A percentile compares a stretch with the other conserved stretches of the same genome.
phyloP scores from a whole-genome alignment of 164 flowering plant genomes.

The Brasenia schreberi region DNA sequence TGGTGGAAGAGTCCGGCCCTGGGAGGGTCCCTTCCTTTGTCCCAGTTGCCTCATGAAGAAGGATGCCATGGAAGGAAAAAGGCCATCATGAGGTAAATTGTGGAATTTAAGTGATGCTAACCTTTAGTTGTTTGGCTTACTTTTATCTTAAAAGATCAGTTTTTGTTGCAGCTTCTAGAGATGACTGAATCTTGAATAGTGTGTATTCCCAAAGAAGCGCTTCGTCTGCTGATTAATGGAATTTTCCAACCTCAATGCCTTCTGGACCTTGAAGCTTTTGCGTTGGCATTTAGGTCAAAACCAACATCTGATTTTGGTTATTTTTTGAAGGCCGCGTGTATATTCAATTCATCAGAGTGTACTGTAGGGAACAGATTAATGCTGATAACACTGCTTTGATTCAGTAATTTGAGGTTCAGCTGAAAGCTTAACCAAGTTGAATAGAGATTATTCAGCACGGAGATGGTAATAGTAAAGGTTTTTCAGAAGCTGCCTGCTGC shows the following conservation, averaged over 20 bases:
- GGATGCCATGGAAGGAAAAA: slow-evolving; percentile 99
- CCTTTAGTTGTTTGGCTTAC: not conserved
- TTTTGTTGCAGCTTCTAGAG: not conserved
- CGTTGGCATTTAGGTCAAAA: not conserved
- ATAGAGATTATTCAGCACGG: not conserved
- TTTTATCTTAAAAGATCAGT: not conserved
- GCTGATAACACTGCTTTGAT: not conserved
- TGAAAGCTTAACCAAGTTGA: not conserved
- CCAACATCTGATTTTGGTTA: not conserved
- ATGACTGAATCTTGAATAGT: not conserved
- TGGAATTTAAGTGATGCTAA: not conserved
- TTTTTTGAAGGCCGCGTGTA: not conserved
- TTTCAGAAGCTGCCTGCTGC: not conserved
- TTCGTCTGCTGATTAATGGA: not conserved
- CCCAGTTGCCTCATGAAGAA: slow-evolving; percentile 76
- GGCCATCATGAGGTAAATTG: slow-evolving; percentile 44
- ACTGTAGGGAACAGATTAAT: not conserved
- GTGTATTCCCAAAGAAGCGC: not conserved
- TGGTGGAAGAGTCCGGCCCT: slow-evolving; percentile 54
- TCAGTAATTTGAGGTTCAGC: not conserved
- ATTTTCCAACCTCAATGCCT: not conserved
- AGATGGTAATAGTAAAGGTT: not conserved
- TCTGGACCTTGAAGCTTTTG: not conserved
- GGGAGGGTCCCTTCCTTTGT: slow-evolving; percentile 99
- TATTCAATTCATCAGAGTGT: not conserved